Conservation (phyloP, 2,329 filamentous ascomycete genomes). For the Fusarium torreyae region DNA sequence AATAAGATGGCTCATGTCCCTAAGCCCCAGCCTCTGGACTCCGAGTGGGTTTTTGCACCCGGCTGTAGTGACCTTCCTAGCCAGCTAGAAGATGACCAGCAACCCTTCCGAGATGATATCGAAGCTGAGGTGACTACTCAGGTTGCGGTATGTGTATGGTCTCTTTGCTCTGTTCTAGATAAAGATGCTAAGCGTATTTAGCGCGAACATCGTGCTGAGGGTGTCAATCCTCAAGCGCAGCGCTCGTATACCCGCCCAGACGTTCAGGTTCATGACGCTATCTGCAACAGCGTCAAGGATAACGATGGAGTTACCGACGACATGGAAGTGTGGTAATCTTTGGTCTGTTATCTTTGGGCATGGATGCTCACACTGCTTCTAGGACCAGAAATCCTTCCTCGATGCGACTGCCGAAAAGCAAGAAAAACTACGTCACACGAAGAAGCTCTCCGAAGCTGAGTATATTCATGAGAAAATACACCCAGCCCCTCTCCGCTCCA, state of each 20-base stretch:
- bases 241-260: not conserved
- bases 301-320: not conserved
- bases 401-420: too few species aligned
- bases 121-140: not conserved
- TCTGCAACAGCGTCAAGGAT: not conserved
- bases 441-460: too few species aligned
- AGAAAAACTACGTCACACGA: too few species aligned
- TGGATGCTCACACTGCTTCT: too few species aligned
- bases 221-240: not conserved
- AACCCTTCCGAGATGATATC: not conserved
- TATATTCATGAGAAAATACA: too few species aligned
- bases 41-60: slow-evolving; percentile 4
- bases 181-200: not conserved
- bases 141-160: not conserved
- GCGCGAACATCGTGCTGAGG: not conserved
- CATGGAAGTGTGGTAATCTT: too few species aligned
- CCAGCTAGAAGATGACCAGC: not conserved
- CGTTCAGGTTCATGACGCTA: not conserved
- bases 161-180: not conserved
- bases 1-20: not conserved
- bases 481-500: too few species aligned
- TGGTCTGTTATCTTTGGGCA: too few species aligned
- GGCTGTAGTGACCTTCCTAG: not conserved
- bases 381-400: too few species aligned
- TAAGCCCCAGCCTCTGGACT: not conserved